phyloP scores from a whole-genome alignment of 2,329 filamentous ascomycete species.

The Thielaviopsis euricoi region DNA sequence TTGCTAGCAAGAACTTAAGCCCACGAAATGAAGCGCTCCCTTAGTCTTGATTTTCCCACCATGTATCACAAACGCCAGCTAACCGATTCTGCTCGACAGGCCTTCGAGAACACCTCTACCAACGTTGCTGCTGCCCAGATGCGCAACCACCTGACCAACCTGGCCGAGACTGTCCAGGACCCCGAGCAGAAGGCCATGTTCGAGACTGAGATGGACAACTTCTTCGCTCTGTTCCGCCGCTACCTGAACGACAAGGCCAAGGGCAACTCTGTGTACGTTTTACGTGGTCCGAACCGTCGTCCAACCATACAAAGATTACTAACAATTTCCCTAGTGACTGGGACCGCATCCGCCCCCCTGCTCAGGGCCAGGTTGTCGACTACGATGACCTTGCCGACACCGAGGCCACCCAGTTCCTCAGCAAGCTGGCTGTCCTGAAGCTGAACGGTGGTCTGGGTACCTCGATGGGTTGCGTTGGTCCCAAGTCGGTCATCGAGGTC shows the following conservation, averaged over 20 bases:
- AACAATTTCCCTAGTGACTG: slow-evolving; percentile 50
- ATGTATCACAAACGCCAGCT: slow-evolving; percentile 15
- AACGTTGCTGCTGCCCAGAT: slow-evolving; percentile 97
- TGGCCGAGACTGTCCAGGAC: slow-evolving; percentile 79
- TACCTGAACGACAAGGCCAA: slow-evolving; percentile 99
- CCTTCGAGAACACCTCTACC: slow-evolving; percentile 98
- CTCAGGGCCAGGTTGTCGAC: slow-evolving; percentile 83
- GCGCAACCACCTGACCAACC: slow-evolving; percentile 90
- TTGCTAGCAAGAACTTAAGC: neutral
- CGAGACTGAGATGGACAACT: slow-evolving; percentile 99
- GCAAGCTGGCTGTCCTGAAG: slow-evolving; percentile 96
- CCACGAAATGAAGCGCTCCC: neutral
- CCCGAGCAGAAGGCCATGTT: slow-evolving; percentile 79
- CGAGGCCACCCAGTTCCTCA: slow-evolving; percentile 84
- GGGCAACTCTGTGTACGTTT: slow-evolving; percentile 65
- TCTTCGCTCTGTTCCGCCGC: slow-evolving; percentile 95
- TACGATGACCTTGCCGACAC: slow-evolving; percentile 82
- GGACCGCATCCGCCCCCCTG: slow-evolving; percentile 90
- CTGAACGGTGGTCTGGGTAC: slow-evolving; percentile 98
- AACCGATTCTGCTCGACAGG: slow-evolving; percentile 38
- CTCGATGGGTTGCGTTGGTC: slow-evolving; percentile 97
- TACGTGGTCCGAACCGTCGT: neutral
- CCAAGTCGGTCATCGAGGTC: slow-evolving; percentile 98
- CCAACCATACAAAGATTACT: neutral
- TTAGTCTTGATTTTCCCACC: neutral